These are phyloP conservation scores for Cnidoscolus chayamansa DNA, from an alignment of 441 rosid genomes.

Conservation along the genomic window DNA sequence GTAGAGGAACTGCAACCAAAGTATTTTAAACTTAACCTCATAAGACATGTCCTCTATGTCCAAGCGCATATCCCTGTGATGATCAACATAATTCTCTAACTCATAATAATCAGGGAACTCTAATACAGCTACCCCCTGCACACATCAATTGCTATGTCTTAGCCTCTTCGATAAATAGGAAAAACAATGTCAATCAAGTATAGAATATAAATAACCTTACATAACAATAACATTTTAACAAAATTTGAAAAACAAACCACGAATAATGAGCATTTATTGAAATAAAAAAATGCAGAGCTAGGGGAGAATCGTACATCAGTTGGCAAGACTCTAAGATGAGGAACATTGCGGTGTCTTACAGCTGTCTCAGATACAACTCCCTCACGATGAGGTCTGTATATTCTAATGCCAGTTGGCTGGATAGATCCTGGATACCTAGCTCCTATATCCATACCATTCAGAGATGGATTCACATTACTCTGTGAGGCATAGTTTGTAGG, in stretches of 20 bases:
- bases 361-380: slow-evolving; percentile 37
- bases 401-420: slow-evolving; percentile 50
- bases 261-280: slow-evolving; percentile 10
- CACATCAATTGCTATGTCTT: slow-evolving; percentile 17
- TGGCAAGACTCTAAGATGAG: slow-evolving; percentile 54
- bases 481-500: slow-evolving; percentile 44
- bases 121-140: slow-evolving; percentile 68
- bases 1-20: background rate
- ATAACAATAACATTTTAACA: background rate
- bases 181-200: background rate
- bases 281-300: slow-evolving; percentile 20
- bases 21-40: slow-evolving; percentile 48
- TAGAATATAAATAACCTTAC: background rate
- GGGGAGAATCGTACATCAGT: slow-evolving; percentile 44
- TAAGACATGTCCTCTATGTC: slow-evolving; percentile 93
- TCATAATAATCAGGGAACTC: slow-evolving; percentile 52
- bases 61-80: slow-evolving; percentile 88
- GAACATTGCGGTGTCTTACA: slow-evolving; percentile 45
- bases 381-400: slow-evolving; percentile 44
- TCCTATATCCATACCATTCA: slow-evolving; percentile 48
- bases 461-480: slow-evolving; percentile 36
- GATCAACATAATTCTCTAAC: slow-evolving; percentile 49
- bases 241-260: slow-evolving; percentile 3
- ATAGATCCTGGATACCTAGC: slow-evolving; percentile 48
- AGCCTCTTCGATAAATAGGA: slow-evolving; percentile 13